Percentiles rank a stretch among this genome's conserved stretches.
phyloP scores from a whole-genome alignment of 2,329 filamentous ascomycete genomes.

The Exophiala dermatitidis region DNA sequence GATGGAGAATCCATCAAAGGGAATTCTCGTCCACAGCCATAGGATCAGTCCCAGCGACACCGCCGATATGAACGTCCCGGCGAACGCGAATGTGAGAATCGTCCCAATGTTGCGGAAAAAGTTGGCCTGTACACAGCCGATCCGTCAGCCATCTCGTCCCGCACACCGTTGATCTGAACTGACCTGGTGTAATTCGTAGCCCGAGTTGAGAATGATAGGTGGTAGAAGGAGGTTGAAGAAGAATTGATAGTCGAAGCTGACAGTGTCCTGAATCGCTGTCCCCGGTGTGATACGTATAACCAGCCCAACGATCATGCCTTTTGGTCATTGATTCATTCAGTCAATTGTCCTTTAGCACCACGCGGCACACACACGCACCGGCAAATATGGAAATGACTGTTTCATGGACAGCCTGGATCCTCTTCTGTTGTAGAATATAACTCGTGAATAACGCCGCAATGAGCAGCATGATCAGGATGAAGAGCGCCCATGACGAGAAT shows the following conservation, averaged over 20 bases:
- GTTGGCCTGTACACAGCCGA: slow-evolving; percentile 54
- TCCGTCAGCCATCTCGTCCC: neutral
- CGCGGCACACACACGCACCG: slow-evolving; percentile 45
- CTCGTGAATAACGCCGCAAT: slow-evolving; percentile 93
- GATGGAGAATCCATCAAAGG: slow-evolving; percentile 76
- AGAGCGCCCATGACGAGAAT: slow-evolving; percentile 91
- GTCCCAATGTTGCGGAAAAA: slow-evolving; percentile 98
- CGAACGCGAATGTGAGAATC: slow-evolving; percentile 95
- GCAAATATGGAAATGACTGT: slow-evolving; percentile 98
- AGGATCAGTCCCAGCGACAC: slow-evolving; percentile 86
- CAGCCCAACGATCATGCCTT: slow-evolving; percentile 91
- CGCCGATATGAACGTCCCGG: slow-evolving; percentile 92
- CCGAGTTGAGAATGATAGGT: slow-evolving; percentile 92
- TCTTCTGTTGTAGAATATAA: slow-evolving; percentile 93
- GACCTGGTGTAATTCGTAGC: slow-evolving; percentile 89
- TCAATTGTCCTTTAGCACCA: neutral
- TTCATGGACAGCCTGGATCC: slow-evolving; percentile 95
- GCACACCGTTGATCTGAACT: slow-evolving; percentile 16
- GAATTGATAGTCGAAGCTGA: slow-evolving; percentile 98
- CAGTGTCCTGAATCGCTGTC: slow-evolving; percentile 77
- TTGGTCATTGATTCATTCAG: slow-evolving; percentile 1
- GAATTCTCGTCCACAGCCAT: slow-evolving; percentile 80
- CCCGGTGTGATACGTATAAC: slow-evolving; percentile 74
- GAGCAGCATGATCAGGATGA: slow-evolving; percentile 90
- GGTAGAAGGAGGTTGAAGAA: slow-evolving; percentile 99